A percentile compares a stretch with the other conserved stretches of the same genome.
Conservation (phyloP, 371 early-diverging fungal species). For the Mortierella sp. region DNA sequence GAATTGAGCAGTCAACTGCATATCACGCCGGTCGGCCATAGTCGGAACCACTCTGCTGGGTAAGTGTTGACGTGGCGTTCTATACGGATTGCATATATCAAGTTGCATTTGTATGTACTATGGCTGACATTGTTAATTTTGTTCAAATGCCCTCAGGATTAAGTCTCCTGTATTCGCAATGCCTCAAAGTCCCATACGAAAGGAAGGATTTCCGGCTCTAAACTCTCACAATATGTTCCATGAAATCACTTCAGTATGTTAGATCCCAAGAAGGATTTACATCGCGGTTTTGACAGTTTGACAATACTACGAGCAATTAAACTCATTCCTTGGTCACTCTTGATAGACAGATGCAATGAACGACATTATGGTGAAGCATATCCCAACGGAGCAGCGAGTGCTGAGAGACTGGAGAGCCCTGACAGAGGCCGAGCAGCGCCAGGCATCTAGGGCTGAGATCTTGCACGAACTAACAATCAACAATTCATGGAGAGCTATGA, state of each 20-base stretch:
- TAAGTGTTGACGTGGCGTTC: not conserved
- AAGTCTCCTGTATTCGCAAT: slow-evolving; percentile 36
- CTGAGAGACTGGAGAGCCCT: slow-evolving; percentile 58
- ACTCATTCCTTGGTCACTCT: not conserved
- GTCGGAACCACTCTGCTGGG: slow-evolving; percentile 22
- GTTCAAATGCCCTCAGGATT: not conserved
- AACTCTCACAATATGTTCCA: slow-evolving; percentile 60
- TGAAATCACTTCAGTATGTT: slow-evolving; percentile 66
- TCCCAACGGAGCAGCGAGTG: slow-evolving; percentile 66
- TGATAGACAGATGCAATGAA: slow-evolving; percentile 67
- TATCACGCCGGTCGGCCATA: slow-evolving; percentile 15
- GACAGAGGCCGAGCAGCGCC: slow-evolving; percentile 51
- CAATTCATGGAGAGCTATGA: slow-evolving; percentile 70
- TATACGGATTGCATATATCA: not conserved
- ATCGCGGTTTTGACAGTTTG: not conserved
- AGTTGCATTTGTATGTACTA: not conserved
- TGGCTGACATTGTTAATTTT: not conserved
- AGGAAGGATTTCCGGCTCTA: slow-evolving; percentile 39
- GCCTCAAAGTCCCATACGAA: slow-evolving; percentile 32
- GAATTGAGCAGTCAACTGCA: not conserved
- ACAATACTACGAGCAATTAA: not conserved
- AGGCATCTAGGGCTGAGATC: slow-evolving; percentile 48
- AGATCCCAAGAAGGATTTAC: not conserved
- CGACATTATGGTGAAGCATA: slow-evolving; percentile 64
- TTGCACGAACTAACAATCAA: slow-evolving; percentile 61